These are phyloP conservation scores for Paramecium pentaurelia DNA, from an alignment of 73 alveolate genomes.

Conservation along the genomic window DNA sequence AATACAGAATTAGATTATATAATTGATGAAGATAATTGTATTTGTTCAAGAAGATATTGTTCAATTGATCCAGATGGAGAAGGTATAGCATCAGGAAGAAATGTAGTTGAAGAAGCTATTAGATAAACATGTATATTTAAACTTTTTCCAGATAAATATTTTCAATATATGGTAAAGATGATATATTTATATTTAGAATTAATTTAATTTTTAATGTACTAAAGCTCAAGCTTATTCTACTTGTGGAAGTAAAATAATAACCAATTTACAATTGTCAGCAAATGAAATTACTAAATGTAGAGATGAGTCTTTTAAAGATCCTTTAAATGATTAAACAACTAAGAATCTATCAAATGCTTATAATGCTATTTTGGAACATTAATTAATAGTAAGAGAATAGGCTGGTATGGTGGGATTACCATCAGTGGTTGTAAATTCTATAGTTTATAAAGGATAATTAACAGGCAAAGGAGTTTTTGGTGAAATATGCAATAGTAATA, in stretches of 20 bases:
- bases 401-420: neutral
- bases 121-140: neutral
- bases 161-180: neutral
- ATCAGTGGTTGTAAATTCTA: neutral
- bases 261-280: neutral
- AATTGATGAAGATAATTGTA: neutral
- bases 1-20: neutral
- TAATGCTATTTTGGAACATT: neutral
- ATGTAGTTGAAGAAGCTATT: neutral
- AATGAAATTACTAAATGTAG: neutral
- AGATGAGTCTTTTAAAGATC: neutral
- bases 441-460: neutral
- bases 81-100: neutral
- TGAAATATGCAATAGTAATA: constrained; percentile 21
- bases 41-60: neutral
- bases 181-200: neutral
- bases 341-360: neutral
- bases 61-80: neutral
- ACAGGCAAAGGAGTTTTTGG: constrained; percentile 22
- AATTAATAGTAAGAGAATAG: neutral
- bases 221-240: neutral
- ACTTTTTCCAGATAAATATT: neutral
- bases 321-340: neutral
- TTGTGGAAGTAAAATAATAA: neutral
- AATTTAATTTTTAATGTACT: neutral